Evolutionary conservation across 2,329 filamentous ascomycete species (phyloP), one percentile per base, ranked within the genome.

Genomic region (Pseudocercospora macadamiae): DNA sequence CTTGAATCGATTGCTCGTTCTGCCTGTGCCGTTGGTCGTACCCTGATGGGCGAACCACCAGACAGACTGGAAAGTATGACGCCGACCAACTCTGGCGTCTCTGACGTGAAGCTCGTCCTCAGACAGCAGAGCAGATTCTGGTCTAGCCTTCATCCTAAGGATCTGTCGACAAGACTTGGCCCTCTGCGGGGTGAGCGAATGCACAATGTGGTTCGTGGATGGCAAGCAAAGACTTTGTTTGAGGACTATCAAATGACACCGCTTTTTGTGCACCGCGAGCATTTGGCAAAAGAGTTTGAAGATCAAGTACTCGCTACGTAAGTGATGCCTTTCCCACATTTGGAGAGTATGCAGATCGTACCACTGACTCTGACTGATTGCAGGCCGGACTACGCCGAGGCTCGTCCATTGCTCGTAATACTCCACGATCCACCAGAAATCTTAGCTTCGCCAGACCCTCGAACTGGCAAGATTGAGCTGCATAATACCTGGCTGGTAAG

Each of bases 41-140:
- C 93, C 0, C 81, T 99, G 44, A 97, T 99, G 92, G 92, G 95
- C 19, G 93, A 99, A 70, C 91, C 93, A 9, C 95, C 95, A 2
- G 85, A 86, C 57, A 79, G 83, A 52, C 72, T 87, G 12, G 73
- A 74, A 49, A 73, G 77, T 6, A 76, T 78, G 1, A 69, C 75
- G 5, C 77, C 83, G 1, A 82, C 83, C 0, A 73, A 76, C 7
- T 72, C 75, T 37, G 85, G 81, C n/a, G 77, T 86, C 2, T 76
- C 80, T 28, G 82, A 82, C 2, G 79, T 88, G 2, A 76, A 84
- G 55, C 75, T 80, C 23, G 86, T 89, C 5, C 80, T 83, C 12
- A 77, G 78, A 45, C 77, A 83, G 44, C 86, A 89, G 65, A 83
- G 84, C 16, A 79, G 75, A 19, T 95, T 90, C 73, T 99, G 95